Conservation (phyloP, 2,329 filamentous ascomycete genomes). For the Colletotrichum sp. region DNA sequence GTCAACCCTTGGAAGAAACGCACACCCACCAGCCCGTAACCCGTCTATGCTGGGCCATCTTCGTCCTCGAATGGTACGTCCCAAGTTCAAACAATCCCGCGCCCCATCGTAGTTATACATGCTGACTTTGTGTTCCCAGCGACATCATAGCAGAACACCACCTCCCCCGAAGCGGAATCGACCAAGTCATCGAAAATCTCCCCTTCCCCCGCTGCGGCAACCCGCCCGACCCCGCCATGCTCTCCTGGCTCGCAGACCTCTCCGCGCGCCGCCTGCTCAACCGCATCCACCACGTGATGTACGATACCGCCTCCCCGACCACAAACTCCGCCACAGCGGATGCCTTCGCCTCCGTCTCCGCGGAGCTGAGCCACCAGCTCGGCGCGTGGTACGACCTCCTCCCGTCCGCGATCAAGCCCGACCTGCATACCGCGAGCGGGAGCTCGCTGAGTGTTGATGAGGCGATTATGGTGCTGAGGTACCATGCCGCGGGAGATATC, state of each 20-base stretch:
- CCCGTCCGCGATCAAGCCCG: slow-evolving; percentile 27
- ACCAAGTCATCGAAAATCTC: slow-evolving; percentile 28
- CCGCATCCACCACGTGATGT: slow-evolving; percentile 28
- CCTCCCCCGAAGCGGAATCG: slow-evolving; percentile 28
- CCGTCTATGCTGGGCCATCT: slow-evolving; percentile 29
- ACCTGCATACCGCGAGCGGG: slow-evolving; percentile 14
- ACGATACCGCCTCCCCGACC: slow-evolving; percentile 22
- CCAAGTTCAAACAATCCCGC: too few species aligned
- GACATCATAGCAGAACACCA: slow-evolving; percentile 29
- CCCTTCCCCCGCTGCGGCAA: slow-evolving; percentile 27
- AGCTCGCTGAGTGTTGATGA: neutral
- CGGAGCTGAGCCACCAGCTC: slow-evolving; percentile 27
- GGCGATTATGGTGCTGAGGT: neutral
- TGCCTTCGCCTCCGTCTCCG: slow-evolving; percentile 24
- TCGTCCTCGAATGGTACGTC: slow-evolving; percentile 28
- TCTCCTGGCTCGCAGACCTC: slow-evolving; percentile 25
- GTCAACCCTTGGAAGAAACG: neutral
- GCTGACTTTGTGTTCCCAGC: neutral
- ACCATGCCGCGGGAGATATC: neutral
- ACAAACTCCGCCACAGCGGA: neutral
- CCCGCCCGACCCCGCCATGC: slow-evolving; percentile 16
- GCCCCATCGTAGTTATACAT: accelerated
- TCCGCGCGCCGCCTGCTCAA: slow-evolving; percentile 27
- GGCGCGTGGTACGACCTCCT: slow-evolving; percentile 29
- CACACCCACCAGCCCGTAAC: slow-evolving; percentile 16